Base-by-base conservation (phyloP, 2,329 filamentous ascomycete species). In the Pezicula carpinea region DNA sequence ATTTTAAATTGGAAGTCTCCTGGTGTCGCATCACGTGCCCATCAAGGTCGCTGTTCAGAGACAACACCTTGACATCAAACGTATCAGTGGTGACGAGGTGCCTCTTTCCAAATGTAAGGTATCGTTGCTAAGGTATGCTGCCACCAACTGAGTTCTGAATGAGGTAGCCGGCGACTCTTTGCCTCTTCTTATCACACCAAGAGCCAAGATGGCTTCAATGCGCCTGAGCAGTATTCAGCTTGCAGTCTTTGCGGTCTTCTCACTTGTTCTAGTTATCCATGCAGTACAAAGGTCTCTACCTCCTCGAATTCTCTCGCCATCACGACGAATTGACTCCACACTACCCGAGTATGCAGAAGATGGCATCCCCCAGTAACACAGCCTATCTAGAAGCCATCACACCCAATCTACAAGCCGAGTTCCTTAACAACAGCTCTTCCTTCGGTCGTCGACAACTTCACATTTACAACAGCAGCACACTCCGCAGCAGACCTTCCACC, bases 401-500 rank as follows among this genome's bases (percentile, higher is more conserved):
- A 44, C 7, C 46, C 46, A 19, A 58, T 71, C 18, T 32, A 44
- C 46, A 48, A 48, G n/a, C 40, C 39, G n/a, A 38, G 35, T 32
- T 41, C 43, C 21, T 22, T 31, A 11, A 34, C 43, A 17, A 34
- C 32, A 32, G 26, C 26, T 17, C 22, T 44, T 18, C 45, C 18
- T 22, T 47, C 47, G 13, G 38, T 52, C 17, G 33, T 49, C 15
- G 49, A 52, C 17, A 49, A 49, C 39, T 52, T 52, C 15, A 47
- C 49, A 7, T 33, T 50, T 3, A 46, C 49, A 13, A 26, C 35
- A 22, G 23, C 21, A 15, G 49, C 43, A 6, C 23, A 42, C 21
- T 49, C 49, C 23, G 26, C 47, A 8, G 39, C n/a, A 52, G 26
- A 60, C 43, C 59, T 63, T 5, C 70, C 70, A 1, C 65, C 67